Evolutionary conservation across 2,329 filamentous ascomycete species (phyloP), one percentile per base, ranked within the genome.

Genomic region (Fusarium irregulare): DNA sequence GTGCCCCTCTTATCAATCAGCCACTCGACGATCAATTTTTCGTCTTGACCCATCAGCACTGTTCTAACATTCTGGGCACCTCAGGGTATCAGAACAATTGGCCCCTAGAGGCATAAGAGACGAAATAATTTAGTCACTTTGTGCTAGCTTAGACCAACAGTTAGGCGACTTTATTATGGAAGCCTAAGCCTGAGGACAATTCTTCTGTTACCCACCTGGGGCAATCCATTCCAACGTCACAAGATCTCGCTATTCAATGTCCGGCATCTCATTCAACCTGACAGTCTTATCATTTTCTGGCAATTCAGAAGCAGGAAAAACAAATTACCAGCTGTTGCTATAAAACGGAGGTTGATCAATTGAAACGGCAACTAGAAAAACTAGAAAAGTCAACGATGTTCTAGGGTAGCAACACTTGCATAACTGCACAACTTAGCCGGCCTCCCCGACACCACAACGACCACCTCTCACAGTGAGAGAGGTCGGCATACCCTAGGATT

Each of bases 1-100:
- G 11, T 23, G 12, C 21, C 60, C 56, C 44, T 30, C 68, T 69
- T 74, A 71, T 73, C 71, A 71, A 73, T 73, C 71, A 64, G 56
- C 60, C 70, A 70, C 58, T 64, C 27, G 46, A 25, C 46, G 48
- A 21, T 28, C 46, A 13, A 46, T n/a, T 30, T 63, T 70, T 60
- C 68, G 40, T 37, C 30, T 32, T 70, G 49, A 58, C 66, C 58
- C 49, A 70, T 55, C 30, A 50, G 54, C 46, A 72, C 54, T 67
- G 44, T 44, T 56, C 11, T 10, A 23, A 27, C 16, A 9, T n/a
- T 73, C 50, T 37, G 58, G 53, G 56, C 21, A 21, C 21, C 21
- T 21, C 21, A 23, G 21, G 21, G 21, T 23, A 23, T 23, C 21
- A 23, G 21, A 6, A 23, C 6, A 23, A 23, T 23, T 23, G 21